These are phyloP conservation scores for Aspergillus sp. DNA, from an alignment of 2,329 filamentous ascomycete species.

Conservation along the genomic window DNA sequence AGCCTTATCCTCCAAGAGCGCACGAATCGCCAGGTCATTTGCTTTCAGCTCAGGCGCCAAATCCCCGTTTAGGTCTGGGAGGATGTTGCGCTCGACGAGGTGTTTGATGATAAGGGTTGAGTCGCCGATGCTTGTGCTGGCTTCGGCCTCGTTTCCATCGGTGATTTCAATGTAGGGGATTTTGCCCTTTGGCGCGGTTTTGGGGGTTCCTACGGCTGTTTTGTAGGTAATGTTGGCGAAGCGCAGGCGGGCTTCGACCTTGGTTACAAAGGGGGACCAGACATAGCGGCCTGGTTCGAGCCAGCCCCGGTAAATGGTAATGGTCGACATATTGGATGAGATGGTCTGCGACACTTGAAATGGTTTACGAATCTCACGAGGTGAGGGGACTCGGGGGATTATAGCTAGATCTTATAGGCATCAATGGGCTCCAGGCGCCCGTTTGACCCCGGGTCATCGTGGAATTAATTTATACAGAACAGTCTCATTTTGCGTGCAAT, in stretches of 20 bases:
- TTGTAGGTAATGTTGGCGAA: slow-evolving; percentile 52
- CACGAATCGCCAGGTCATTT: slow-evolving; percentile 53
- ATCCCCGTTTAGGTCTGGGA: slow-evolving; percentile 51
- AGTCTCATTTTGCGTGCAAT: neutral
- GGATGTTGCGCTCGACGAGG: slow-evolving; percentile 42
- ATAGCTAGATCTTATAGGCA: neutral
- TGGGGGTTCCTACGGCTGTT: slow-evolving; percentile 46
- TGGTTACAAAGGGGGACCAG: slow-evolving; percentile 64
- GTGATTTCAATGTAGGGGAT: slow-evolving; percentile 56
- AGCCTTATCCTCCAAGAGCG: slow-evolving; percentile 60
- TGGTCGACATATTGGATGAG: neutral
- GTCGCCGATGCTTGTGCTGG: slow-evolving; percentile 45
- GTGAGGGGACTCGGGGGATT: too few species aligned
- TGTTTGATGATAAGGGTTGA: slow-evolving; percentile 55
- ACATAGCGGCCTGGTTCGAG: slow-evolving; percentile 43
- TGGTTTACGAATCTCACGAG: neutral
- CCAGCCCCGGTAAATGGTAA: slow-evolving; percentile 54
- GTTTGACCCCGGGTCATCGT: neutral
- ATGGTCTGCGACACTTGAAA: neutral
- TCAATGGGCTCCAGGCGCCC: neutral
- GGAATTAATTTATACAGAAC: neutral
- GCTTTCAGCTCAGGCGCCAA: slow-evolving; percentile 43
- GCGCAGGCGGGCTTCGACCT: slow-evolving; percentile 62
- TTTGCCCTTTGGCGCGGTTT: slow-evolving; percentile 56
- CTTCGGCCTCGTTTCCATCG: slow-evolving; percentile 3